Conservation (phyloP, 2,329 filamentous ascomycete species). For the Neonectria punicea region DNA sequence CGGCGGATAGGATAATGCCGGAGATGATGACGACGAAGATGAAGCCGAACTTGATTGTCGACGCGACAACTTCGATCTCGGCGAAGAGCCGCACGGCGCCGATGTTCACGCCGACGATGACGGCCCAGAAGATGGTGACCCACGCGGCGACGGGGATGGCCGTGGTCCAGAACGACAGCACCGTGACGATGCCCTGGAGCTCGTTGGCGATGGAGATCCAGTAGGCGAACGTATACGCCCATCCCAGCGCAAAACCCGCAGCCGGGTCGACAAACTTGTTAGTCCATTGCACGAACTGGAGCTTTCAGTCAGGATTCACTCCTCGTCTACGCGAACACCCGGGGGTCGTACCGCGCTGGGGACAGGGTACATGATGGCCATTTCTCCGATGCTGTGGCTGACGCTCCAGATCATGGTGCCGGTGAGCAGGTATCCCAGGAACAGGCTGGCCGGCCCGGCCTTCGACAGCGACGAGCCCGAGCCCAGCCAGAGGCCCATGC, state of each 20-base stretch:
- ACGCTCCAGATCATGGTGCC: conserved; percentile 60
- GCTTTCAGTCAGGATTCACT: conserved; percentile 18
- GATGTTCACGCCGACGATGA: conserved; percentile 53
- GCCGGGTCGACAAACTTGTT: conserved; percentile 56
- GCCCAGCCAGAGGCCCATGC: conserved; percentile 60
- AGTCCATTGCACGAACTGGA: conserved; percentile 59
- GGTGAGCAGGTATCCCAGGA: conserved; percentile 57
- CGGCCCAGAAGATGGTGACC: conserved; percentile 56
- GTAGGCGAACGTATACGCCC: conserved; percentile 59
- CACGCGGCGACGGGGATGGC: conserved; percentile 55
- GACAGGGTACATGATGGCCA: conserved; percentile 58
- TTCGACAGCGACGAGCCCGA: conserved; percentile 52
- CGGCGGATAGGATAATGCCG: conserved; percentile 55
- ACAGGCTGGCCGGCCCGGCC: conserved; percentile 56
- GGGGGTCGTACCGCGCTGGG: conserved; percentile 37
- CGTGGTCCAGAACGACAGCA: conserved; percentile 57
- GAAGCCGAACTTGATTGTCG: conserved; percentile 58
- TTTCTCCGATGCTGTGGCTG: conserved; percentile 57
- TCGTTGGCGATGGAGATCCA: conserved; percentile 58
- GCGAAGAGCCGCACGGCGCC: conserved; percentile 56
- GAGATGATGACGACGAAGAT: conserved; percentile 60
- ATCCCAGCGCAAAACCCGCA: conserved; percentile 57
- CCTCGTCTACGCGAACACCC: too few relatives aligned
- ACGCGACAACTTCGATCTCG: conserved; percentile 57
- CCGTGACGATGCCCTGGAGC: conserved; percentile 52